Conservation (phyloP, 202 grass and related monocot genomes). For the Zizania palustris region DNA sequence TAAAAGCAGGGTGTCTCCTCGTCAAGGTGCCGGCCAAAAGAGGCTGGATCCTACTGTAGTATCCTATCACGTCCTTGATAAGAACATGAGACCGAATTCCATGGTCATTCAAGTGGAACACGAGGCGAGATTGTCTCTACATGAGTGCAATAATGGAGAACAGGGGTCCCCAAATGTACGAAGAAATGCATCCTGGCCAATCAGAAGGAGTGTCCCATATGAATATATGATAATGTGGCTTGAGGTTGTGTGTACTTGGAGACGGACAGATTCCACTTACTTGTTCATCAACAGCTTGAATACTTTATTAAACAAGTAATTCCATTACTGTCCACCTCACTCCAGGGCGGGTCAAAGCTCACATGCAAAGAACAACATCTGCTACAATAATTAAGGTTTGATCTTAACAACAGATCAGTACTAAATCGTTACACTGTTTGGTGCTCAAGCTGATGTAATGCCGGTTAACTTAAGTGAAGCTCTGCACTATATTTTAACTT, state of each 20-base stretch:
- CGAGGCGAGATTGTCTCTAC: constrained; percentile 17
- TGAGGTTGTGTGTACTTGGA: constrained; percentile 16
- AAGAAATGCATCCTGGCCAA: neutral
- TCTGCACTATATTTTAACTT: constrained; percentile 12
- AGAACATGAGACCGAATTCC: constrained; percentile 33
- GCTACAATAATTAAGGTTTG: constrained; percentile 33
- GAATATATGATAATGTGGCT: constrained; percentile 1
- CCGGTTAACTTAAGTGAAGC: constrained; percentile 1
- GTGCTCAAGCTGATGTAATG: constrained; percentile 19
- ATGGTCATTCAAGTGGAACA: constrained; percentile 24
- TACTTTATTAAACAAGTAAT: neutral
- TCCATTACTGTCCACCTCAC: constrained; percentile 38
- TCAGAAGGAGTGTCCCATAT: constrained; percentile 31
- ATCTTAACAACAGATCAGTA: neutral
- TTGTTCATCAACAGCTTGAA: neutral
- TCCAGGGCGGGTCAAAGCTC: constrained; percentile 17
- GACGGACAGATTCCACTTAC: constrained; percentile 12
- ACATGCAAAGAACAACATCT: neutral
- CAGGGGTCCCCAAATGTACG: neutral
- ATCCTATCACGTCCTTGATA: constrained; percentile 34
- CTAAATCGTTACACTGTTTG: constrained; percentile 26
- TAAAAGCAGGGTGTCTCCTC: constrained; percentile 30
- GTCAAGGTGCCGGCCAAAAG: constrained; percentile 18
- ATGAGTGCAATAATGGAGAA: constrained; percentile 40
- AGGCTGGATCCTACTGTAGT: constrained; percentile 14